These are phyloP conservation scores for Berberis vulgaris DNA, from an alignment of 164 flowering plant genomes.

Conservation along the genomic window DNA sequence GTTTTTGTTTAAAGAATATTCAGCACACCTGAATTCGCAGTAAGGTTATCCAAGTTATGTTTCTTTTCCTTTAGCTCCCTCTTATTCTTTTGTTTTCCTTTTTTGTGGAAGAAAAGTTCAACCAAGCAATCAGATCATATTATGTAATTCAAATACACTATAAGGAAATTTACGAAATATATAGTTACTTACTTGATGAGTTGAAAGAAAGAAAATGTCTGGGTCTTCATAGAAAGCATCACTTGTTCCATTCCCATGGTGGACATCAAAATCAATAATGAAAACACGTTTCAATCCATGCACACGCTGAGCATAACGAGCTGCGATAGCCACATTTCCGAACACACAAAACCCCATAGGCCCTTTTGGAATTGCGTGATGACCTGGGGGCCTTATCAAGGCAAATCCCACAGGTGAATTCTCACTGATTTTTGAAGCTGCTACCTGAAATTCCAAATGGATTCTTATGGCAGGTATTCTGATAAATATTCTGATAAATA, in stretches of 20 bases:
- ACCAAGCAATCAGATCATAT: no score
- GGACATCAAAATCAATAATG: conserved; percentile 95
- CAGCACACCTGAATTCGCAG: no score
- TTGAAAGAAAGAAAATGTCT: conserved; percentile 84
- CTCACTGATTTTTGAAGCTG: conserved; percentile 40
- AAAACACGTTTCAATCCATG: conserved; percentile 82
- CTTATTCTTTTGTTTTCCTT: no score
- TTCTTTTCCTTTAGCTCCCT: no score
- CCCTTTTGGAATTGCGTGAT: conserved; percentile 93
- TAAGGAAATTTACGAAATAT: not conserved
- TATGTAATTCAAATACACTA: no score
- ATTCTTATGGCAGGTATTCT: conserved; percentile 13
- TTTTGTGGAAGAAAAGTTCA: no score
- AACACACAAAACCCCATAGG: conserved; percentile 99
- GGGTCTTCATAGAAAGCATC: conserved; percentile 95
- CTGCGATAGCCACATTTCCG: conserved; percentile 92
- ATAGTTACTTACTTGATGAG: conserved; percentile 66
- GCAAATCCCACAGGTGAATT: conserved; percentile 85
- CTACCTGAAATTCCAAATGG: conserved; percentile 45
- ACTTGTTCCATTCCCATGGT: conserved; percentile 97
- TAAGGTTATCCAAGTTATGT: no score
- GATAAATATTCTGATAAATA: conserved; percentile 8
- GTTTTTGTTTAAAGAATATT: no score
- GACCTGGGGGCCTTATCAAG: conserved; percentile 91
- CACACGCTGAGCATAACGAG: conserved; percentile 83